phyloP scores from a whole-genome alignment of 73 alveolate genomes.

The Symbiodinium pilosum region DNA sequence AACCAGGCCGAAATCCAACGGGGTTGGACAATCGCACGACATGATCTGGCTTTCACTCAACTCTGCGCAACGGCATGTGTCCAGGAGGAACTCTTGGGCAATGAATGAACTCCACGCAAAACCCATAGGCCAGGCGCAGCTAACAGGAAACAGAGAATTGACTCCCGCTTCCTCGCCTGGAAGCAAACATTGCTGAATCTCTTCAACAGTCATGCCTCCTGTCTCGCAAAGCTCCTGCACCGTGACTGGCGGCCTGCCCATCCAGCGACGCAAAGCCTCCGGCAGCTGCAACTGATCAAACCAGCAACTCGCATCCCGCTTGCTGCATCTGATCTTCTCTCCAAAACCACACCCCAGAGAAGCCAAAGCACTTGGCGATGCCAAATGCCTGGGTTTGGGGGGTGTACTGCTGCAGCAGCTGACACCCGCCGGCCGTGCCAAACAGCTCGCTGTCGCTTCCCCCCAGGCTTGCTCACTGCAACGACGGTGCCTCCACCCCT shows the following conservation, averaged over 20 bases:
- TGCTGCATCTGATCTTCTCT: not conserved
- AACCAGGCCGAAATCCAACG: not conserved
- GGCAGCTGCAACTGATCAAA: not conserved
- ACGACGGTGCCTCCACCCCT: not conserved
- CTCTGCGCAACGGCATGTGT: not conserved
- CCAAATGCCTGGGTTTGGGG: slow-evolving; percentile 17
- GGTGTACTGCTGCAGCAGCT: not conserved
- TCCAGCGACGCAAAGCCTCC: not conserved
- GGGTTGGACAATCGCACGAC: not conserved
- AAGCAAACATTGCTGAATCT: not conserved
- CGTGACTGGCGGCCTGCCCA: slow-evolving; percentile 30
- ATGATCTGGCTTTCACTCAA: not conserved
- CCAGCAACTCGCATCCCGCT: slow-evolving; percentile 17
- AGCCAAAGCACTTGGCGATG: not conserved
- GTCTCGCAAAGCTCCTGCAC: not conserved
- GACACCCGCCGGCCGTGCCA: not conserved
- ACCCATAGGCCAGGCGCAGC: slow-evolving; percentile 16
- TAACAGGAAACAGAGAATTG: not conserved
- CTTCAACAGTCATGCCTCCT: not conserved
- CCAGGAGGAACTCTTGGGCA: not conserved
- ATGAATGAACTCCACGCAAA: slow-evolving; percentile 6
- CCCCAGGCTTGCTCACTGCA: not conserved
- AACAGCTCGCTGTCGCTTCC: not conserved
- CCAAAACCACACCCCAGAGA: not conserved
- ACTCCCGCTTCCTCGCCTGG: not conserved